These are phyloP conservation scores for Amesomyces nigricolor DNA, from an alignment of 2,329 filamentous ascomycete species.

Conservation along the genomic window DNA sequence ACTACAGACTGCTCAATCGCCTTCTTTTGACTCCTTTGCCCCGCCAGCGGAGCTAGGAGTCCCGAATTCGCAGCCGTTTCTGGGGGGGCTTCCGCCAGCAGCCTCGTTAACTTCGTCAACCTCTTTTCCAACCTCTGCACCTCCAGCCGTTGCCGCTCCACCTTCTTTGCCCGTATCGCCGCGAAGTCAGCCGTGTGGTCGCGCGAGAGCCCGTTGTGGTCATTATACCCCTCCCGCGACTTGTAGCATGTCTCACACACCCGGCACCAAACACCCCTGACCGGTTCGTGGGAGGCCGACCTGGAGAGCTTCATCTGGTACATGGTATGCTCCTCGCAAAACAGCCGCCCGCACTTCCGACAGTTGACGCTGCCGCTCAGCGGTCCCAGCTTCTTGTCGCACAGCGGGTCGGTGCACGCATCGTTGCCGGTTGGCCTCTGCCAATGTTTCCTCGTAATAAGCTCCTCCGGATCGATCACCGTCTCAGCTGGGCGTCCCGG, in stretches of 20 bases:
- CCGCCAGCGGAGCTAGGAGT: slow-evolving; percentile 57
- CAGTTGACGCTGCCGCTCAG: slow-evolving; percentile 87
- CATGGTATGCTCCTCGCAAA: slow-evolving; percentile 98
- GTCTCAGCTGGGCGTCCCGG: slow-evolving; percentile 40
- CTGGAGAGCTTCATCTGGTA: slow-evolving; percentile 98
- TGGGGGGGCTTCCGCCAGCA: slow-evolving; percentile 70
- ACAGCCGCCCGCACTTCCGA: slow-evolving; percentile 83
- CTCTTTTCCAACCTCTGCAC: slow-evolving; percentile 87
- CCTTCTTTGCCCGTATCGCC: slow-evolving; percentile 64
- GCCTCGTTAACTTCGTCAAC: slow-evolving; percentile 78
- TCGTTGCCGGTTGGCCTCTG: slow-evolving; percentile 71
- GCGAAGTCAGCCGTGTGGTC: slow-evolving; percentile 70
- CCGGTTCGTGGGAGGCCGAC: slow-evolving; percentile 81
- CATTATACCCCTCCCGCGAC: slow-evolving; percentile 90
- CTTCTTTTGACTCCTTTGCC: slow-evolving; percentile 72
- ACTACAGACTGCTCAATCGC: slow-evolving; percentile 85
- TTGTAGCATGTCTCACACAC: slow-evolving; percentile 99
- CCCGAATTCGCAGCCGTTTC: slow-evolving; percentile 50
- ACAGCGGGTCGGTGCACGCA: slow-evolving; percentile 79
- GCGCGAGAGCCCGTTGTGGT: slow-evolving; percentile 65
- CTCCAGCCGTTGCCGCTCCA: slow-evolving; percentile 83
- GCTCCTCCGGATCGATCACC: slow-evolving; percentile 73
- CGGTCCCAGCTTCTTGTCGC: slow-evolving; percentile 71
- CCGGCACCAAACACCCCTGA: slow-evolving; percentile 84
- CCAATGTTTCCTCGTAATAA: slow-evolving; percentile 87